A percentile compares a stretch with the other conserved stretches of the same genome.
These are phyloP conservation scores for Pseudocercospora fuligena DNA, from an alignment of 2,329 filamentous ascomycete species.

Conservation along the genomic window DNA sequence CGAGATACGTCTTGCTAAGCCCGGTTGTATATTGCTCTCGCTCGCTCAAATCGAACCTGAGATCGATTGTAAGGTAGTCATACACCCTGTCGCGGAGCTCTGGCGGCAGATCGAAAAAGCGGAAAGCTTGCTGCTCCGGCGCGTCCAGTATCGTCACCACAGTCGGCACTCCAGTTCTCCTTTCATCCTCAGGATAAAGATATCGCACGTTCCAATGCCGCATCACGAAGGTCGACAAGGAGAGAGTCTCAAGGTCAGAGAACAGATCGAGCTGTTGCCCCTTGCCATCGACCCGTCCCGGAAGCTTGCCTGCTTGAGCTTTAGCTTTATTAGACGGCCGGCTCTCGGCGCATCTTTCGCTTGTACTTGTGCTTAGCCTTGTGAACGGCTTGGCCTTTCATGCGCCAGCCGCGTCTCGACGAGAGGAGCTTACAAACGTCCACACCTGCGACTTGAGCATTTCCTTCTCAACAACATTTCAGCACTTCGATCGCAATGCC, in stretches of 20 bases:
- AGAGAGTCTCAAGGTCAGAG: neutral
- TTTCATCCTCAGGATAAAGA: neutral
- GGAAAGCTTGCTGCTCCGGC: neutral
- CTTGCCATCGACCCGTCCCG: neutral
- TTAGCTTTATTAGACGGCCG: too few relatives aligned
- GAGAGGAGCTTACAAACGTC: neutral
- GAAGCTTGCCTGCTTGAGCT: neutral
- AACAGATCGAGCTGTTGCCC: neutral
- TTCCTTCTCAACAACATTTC: neutral
- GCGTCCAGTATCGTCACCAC: neutral
- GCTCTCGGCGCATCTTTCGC: too few relatives aligned
- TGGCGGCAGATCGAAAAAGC: neutral
- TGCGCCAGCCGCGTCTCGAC: neutral
- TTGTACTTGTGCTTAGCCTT: too few relatives aligned
- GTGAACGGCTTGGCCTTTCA: neutral
- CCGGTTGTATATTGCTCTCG: slow-evolving; percentile 1
- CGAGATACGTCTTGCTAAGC: neutral
- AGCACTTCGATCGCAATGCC: slow-evolving; percentile 16
- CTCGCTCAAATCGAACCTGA: neutral
- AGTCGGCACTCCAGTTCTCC: neutral
- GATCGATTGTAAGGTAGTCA: neutral
- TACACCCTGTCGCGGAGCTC: neutral
- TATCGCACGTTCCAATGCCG: neutral
- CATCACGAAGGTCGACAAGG: neutral
- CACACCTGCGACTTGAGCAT: neutral